A percentile compares a stretch with the other conserved stretches of the same genome.
Conservation (phyloP, 2,329 filamentous ascomycete species). For the Xylaria sp. region DNA sequence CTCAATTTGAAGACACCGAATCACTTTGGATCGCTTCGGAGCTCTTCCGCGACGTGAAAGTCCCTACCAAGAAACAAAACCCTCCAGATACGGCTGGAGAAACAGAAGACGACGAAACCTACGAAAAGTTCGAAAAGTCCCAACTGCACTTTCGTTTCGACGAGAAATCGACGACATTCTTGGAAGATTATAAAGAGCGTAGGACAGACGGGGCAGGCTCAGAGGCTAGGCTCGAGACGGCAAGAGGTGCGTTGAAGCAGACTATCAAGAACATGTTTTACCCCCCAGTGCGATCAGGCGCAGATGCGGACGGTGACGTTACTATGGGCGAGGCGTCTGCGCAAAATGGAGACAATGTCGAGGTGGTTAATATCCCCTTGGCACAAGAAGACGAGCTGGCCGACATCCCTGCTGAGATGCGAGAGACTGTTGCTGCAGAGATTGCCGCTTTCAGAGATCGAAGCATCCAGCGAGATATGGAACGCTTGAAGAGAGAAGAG, state of each 20-base stretch:
- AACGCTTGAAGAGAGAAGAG: slow-evolving; percentile 87
- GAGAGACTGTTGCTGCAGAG: slow-evolving; percentile 91
- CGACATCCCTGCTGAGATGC: slow-evolving; percentile 95
- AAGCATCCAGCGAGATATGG: slow-evolving; percentile 87
- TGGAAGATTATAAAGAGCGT: slow-evolving; percentile 80
- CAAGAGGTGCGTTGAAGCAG: slow-evolving; percentile 72
- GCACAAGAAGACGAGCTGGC: slow-evolving; percentile 91
- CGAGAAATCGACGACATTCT: slow-evolving; percentile 81
- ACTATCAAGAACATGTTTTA: slow-evolving; percentile 78
- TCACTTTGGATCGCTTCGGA: slow-evolving; percentile 87
- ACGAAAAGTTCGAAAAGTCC: slow-evolving; percentile 72
- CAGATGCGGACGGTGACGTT: slow-evolving; percentile 73
- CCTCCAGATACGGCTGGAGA: slow-evolving; percentile 54
- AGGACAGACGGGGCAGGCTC: slow-evolving; percentile 71
- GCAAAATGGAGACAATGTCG: slow-evolving; percentile 71
- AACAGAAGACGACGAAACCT: slow-evolving; percentile 56
- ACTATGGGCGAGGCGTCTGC: slow-evolving; percentile 71
- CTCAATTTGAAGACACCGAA: slow-evolving; percentile 91
- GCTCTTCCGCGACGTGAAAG: slow-evolving; percentile 81
- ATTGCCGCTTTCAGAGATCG: slow-evolving; percentile 94
- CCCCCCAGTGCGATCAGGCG: slow-evolving; percentile 62
- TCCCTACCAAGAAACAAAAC: slow-evolving; percentile 81
- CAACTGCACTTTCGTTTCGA: slow-evolving; percentile 81
- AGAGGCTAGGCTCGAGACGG: slow-evolving; percentile 75
- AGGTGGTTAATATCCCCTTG: slow-evolving; percentile 90